Base-by-base conservation (phyloP, 2,329 filamentous ascomycete genomes). In the Monosporascus sp. region DNA sequence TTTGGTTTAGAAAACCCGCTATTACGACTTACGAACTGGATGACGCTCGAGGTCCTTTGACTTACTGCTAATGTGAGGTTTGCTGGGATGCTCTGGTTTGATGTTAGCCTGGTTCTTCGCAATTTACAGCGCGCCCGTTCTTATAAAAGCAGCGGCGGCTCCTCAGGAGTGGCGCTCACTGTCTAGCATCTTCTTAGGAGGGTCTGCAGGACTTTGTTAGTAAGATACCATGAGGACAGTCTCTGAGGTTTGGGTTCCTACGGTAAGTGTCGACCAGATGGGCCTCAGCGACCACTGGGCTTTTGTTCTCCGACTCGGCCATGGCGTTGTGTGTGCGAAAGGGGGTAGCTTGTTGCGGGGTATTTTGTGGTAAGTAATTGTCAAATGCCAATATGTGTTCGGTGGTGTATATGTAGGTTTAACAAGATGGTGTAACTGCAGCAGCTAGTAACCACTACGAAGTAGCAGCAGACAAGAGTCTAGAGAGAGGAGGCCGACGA, bases 251-350 rank as follows among this genome's bases (percentile, higher is more conserved):
- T 38, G 46, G 31, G 18, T 52, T 61, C 82, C 78, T 73, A 86
- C 83, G 81, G 67, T 77, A 90, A 20, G 87, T 91, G 72, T 89
- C 85, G 63, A 91, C 87, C 67, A 85, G 74, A 72, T 91, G 87
- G 66, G 88, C 87, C 78, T 91, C 88, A 57, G 79, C 78, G 65
- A 91, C 87, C 64, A 88, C 85, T 48, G 79, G 81, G 62, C 63
- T 67, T 69, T 76, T 79, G 65, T 71, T 70, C 58, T 72, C 70
- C 54, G 72, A 72, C 65, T 35, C 31, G 11, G 74, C 74, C 79
- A 82, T 81, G 56, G 57, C 60, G 65, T 18, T 26, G 22, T 46
- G 43, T 31, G 43, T 46, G 11, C 18, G 63, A 54, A 60, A 52
- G 52, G 46, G 57, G 43, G 51, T 20, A 47, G 53, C 53, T 52